These are phyloP conservation scores for Abrus precatorius DNA, from an alignment of 306 rosid species.

Conservation along the genomic window DNA sequence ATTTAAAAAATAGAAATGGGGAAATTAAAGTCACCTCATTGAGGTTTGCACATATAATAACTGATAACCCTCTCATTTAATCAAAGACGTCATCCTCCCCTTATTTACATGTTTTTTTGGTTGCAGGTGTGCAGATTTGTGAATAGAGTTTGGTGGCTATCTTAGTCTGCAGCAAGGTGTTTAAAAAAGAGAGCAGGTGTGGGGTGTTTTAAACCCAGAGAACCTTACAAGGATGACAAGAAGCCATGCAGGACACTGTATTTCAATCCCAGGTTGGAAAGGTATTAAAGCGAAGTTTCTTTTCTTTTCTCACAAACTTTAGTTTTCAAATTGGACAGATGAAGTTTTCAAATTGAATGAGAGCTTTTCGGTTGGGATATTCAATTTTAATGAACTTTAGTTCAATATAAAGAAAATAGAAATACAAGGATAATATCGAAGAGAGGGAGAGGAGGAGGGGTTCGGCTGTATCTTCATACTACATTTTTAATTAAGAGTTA, in stretches of 20 bases:
- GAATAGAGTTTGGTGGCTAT: background rate
- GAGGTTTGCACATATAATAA: background rate
- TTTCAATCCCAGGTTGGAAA: background rate
- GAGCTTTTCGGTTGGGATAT: background rate
- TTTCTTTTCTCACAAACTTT: no score
- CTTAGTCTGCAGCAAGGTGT: slow-evolving; percentile 19
- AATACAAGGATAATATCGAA: background rate
- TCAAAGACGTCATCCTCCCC: background rate
- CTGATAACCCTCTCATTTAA: slow-evolving; percentile 6
- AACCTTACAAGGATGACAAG: slow-evolving; percentile 6
- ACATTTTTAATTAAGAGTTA: background rate
- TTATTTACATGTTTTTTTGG: background rate
- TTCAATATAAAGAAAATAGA: background rate
- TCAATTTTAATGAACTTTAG: background rate
- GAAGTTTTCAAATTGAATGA: background rate
- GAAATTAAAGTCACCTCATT: slow-evolving; percentile 1
- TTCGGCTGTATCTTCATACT: background rate
- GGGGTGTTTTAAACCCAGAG: background rate
- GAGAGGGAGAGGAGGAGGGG: background rate
- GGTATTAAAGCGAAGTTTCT: background rate
- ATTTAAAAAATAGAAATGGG: slow-evolving; percentile 18
- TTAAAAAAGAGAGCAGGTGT: slow-evolving; percentile 14
- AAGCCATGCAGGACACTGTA: background rate
- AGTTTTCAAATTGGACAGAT: background rate
- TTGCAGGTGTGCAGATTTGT: background rate